Percentiles rank a stretch among this genome's conserved stretches.
These are phyloP conservation scores for Rhizopus sp. DNA, from an alignment of 371 early-diverging fungal genomes.

Conservation along the genomic window DNA sequence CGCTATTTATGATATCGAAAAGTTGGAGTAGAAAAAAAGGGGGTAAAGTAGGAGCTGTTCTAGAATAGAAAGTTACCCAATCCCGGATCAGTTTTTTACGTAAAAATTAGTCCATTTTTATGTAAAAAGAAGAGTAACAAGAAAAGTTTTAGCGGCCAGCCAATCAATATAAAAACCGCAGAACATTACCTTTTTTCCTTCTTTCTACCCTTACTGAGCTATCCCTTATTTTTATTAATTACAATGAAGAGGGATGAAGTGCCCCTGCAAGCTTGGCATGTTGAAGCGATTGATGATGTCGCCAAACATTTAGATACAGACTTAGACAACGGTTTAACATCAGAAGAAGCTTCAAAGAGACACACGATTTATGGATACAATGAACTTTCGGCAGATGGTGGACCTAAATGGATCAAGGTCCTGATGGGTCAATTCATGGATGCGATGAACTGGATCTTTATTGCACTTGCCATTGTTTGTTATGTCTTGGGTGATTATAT, in stretches of 20 bases:
- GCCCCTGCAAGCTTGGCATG: slow-evolving; percentile 34
- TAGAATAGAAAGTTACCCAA: too few relatives aligned
- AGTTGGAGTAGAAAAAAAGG: too few relatives aligned
- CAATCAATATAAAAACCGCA: too few relatives aligned
- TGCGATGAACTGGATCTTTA: slow-evolving; percentile 80
- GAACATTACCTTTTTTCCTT: too few relatives aligned
- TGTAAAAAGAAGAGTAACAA: too few relatives aligned
- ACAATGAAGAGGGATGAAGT: neutral
- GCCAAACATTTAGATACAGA: slow-evolving; percentile 57
- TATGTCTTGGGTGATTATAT: slow-evolving; percentile 63
- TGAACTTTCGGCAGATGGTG: slow-evolving; percentile 61
- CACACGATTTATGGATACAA: slow-evolving; percentile 72
- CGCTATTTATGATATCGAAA: too few relatives aligned
- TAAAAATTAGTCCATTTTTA: too few relatives aligned
- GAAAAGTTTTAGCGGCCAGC: too few relatives aligned
- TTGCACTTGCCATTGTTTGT: slow-evolving; percentile 65
- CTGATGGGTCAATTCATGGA: slow-evolving; percentile 81
- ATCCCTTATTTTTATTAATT: too few relatives aligned
- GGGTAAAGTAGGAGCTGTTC: too few relatives aligned
- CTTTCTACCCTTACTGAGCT: too few relatives aligned
- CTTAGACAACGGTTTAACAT: slow-evolving; percentile 63
- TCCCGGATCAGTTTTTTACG: too few relatives aligned
- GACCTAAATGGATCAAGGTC: slow-evolving; percentile 70
- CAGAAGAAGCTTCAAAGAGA: slow-evolving; percentile 53
- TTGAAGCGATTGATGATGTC: slow-evolving; percentile 54